These are phyloP conservation scores for Phylloporus scabripes DNA, from an alignment of 768 basidiomycete species.

Conservation along the genomic window DNA sequence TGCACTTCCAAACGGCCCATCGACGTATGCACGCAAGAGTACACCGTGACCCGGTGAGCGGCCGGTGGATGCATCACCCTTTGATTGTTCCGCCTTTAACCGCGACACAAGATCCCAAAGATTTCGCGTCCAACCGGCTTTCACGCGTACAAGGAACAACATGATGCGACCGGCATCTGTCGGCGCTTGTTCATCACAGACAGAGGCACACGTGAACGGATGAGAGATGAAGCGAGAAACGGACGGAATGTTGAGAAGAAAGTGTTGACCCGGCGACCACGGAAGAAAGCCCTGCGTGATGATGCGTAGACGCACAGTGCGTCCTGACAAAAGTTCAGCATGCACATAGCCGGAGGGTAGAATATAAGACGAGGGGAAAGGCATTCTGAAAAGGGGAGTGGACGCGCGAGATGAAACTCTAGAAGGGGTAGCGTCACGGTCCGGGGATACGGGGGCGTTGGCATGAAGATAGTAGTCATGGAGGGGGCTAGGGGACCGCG, in stretches of 20 bases:
- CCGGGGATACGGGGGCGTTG: conserved; percentile 1
- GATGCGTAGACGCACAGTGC: conserved; percentile 63
- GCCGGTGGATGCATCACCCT: conserved; percentile 16
- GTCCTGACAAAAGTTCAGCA: conserved; percentile 63
- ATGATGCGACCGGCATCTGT: conserved; percentile 50
- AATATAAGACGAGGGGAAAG: conserved; percentile 24
- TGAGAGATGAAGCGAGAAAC: conserved; percentile 59
- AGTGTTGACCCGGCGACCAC: conserved; percentile 80
- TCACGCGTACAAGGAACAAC: conserved; percentile 62
- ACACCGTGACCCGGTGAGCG: conserved; percentile 41
- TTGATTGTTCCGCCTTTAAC: conserved; percentile 33
- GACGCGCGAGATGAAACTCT: not conserved
- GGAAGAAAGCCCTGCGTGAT: conserved; percentile 48
- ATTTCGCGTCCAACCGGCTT: conserved; percentile 62
- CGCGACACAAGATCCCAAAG: conserved; percentile 53
- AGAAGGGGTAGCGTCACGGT: not conserved
- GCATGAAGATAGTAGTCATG: conserved; percentile 14
- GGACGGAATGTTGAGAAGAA: conserved; percentile 61
- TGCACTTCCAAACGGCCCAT: conserved; percentile 67
- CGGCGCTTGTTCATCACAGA: conserved; percentile 44
- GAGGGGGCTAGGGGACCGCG: conserved; percentile 24
- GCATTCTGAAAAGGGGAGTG: conserved; percentile 1
- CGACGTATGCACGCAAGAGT: conserved; percentile 52
- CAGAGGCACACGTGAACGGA: conserved; percentile 67
- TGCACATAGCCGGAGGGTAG: conserved; percentile 67